Evolutionary conservation across 208 protist species (phyloP), one percentile per base, ranked within the genome.

Genomic region (Leishmania major): DNA sequence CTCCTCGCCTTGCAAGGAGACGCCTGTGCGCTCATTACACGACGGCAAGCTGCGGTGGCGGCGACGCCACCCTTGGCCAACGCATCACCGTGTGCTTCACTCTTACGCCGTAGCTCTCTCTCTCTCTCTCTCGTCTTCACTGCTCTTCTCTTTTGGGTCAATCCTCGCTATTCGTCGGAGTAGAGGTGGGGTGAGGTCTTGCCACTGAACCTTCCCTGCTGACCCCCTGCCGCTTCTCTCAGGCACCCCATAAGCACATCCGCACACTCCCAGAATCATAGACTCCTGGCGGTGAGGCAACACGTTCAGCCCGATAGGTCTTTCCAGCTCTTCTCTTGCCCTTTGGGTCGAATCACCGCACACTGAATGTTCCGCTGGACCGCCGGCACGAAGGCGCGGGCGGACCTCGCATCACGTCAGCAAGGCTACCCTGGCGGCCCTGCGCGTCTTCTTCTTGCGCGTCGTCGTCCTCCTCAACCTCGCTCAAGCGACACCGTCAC

Each of bases 341-440:
- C 10, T 51, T 51, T 22, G 28, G 15, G 45, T 37, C 13, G 0
- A 31, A 45, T 8, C 25, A 19, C 70, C 28, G 11, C 5, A 11
- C 25, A 45, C 31, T 47, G 13, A 5, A 92, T 92, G 89, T 83
- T 92, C 19, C 86, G 89, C n/a, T 92, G 89, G 89, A 92, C 89
- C 6, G 89, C 80, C 0, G 89, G 89, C 49, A 85, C 87, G 10
- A 85, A 80, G 57, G 85, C 86, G 25, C 76, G 89, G 2, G 87
- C 84, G 22, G 86, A 88, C 70, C 89, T 80, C 15, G 74, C 66
- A 43, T 78, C 81, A 22, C 78, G 80, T 43, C 67, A 85, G 55
- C 80, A 81, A 53, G 62, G 55, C 28, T 19, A 74, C 40, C 10
- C 60, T 51, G 55, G 45, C 37, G 74, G 37, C 19, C 57, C 78